Percentiles rank a stretch among this genome's conserved stretches.
Evolutionary conservation across 495 filamentous ascomycete genomes (phyloP).

Genomic region (Aspergillus egyptiacus): DNA sequence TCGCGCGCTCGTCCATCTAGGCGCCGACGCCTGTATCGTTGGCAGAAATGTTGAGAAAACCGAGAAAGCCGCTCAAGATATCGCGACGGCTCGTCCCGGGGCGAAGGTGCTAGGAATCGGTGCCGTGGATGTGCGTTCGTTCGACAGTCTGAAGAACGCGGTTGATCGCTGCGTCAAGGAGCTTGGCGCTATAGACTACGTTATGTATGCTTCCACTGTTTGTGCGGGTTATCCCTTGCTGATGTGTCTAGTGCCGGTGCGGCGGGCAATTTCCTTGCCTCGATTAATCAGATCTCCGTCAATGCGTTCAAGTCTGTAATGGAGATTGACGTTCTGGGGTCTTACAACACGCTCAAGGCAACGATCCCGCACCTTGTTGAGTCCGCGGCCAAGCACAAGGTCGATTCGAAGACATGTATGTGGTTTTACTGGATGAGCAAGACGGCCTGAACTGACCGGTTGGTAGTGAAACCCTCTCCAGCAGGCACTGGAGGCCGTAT

Average conservation of each 20-base stretch:
- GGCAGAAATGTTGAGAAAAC: conserved; percentile 90
- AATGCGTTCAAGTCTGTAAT: conserved; percentile 96
- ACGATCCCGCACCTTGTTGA: conserved; percentile 70
- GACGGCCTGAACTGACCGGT: background rate
- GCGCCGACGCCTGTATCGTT: conserved; percentile 88
- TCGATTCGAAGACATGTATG: conserved; percentile 43
- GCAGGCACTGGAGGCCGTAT: conserved; percentile 72
- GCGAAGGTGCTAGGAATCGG: conserved; percentile 83
- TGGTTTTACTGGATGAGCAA: background rate
- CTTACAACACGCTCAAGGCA: conserved; percentile 92
- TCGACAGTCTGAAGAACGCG: conserved; percentile 61
- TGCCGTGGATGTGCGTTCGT: conserved; percentile 73
- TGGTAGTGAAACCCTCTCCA: conserved; percentile 31
- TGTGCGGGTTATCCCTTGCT: conserved; percentile 4
- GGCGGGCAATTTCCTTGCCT: conserved; percentile 92
- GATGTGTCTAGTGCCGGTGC: conserved; percentile 66
- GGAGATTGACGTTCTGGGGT: conserved; percentile 91
- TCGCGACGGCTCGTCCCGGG: conserved; percentile 68
- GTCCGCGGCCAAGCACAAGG: conserved; percentile 58
- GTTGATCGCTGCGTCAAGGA: conserved; percentile 73
- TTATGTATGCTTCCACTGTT: conserved; percentile 57
- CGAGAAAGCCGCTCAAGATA: conserved; percentile 67
- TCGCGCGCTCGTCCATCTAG: conserved; percentile 80
- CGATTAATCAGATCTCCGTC: conserved; percentile 69
- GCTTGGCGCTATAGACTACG: conserved; percentile 82